Percentiles rank a stretch among this genome's conserved stretches.
Evolutionary conservation across 2,329 filamentous ascomycete species (phyloP).

Genomic region (Epichloe sylvatica): DNA sequence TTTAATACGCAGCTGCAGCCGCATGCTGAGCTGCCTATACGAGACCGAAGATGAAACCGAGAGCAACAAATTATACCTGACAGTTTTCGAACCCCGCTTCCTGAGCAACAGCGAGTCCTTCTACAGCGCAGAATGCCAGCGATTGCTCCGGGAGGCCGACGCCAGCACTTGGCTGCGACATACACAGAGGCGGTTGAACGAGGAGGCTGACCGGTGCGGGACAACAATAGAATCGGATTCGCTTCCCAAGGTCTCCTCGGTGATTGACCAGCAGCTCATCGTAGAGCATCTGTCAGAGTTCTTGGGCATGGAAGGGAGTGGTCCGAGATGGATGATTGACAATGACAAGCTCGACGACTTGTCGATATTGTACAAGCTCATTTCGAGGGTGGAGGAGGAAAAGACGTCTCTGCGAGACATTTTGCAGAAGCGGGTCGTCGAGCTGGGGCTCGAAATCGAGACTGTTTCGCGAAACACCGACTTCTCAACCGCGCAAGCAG

Average conservation of each 20-base stretch:
- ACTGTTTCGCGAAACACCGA: slow-evolving; percentile 44
- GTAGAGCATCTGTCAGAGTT: slow-evolving; percentile 65
- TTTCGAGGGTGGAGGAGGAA: slow-evolving; percentile 60
- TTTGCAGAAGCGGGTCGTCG: slow-evolving; percentile 60
- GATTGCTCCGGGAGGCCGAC: slow-evolving; percentile 62
- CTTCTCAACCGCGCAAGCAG: slow-evolving; percentile 29
- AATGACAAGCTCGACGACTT: slow-evolving; percentile 72
- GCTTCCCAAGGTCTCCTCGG: slow-evolving; percentile 54
- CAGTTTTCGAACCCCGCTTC: slow-evolving; percentile 68
- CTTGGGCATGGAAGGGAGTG: slow-evolving; percentile 70
- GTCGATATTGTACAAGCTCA: slow-evolving; percentile 65
- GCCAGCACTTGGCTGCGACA: slow-evolving; percentile 70
- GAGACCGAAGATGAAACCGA: slow-evolving; percentile 68
- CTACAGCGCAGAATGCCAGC: slow-evolving; percentile 62
- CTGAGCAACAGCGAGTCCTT: slow-evolving; percentile 56
- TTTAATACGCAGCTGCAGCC: slow-evolving; percentile 67
- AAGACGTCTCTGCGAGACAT: slow-evolving; percentile 57
- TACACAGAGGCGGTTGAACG: slow-evolving; percentile 56
- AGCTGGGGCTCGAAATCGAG: slow-evolving; percentile 75
- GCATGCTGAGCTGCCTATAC: slow-evolving; percentile 83
- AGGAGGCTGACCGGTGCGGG: slow-evolving; percentile 71
- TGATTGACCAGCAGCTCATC: slow-evolving; percentile 75
- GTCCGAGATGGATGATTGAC: slow-evolving; percentile 79
- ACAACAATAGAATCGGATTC: slow-evolving; percentile 68
- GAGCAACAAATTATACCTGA: slow-evolving; percentile 68